Evolutionary conservation across 495 filamentous ascomycete species (phyloP), one percentile per base, ranked within the genome.

Genomic region (Penicilliopsis zonata): DNA sequence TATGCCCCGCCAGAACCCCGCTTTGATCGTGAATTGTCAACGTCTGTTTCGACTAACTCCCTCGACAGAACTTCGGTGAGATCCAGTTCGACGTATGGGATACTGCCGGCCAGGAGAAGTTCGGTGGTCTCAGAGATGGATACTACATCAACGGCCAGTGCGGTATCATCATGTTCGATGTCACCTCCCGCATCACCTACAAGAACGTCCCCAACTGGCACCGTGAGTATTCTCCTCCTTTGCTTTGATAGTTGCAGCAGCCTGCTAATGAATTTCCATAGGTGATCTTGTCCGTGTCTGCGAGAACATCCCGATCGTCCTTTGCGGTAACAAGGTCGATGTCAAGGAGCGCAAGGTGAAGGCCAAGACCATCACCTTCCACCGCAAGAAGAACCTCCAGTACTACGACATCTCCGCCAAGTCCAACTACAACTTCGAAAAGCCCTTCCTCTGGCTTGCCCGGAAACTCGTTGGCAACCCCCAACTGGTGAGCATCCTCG

Each of bases 171-270:
- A 99, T 99, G 92, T 99, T 99, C 67, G 92, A 99, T 61, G 92
- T 99, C 36, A 99, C 92, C 30, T 96, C 92, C 41, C 85, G 92
- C 59, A 99, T 99, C 62, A 99, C 92, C 54, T 99, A 99, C 79
- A 99, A 99, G 82, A 99, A 99, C 71, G 92, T 99, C 37, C 92
- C 92, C 60, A 96, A 96, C 82, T 99, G 92, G 92, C 92, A 99
- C 64, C 92, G 92, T 95, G 77, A 65, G 86, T 79, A 17, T 31
- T 26, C 16, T 7, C n/a, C 7, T 13, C 18, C 20, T 31, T 5
- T 30, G 15, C 9, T 15, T 14, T 10, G 9, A 17, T 5, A 5
- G 25, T 13, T 13, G 18, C 10, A 10, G 6, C 25, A 27, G 15
- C 9, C 30, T 18, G 46, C 55, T 25, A 54, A 18, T 6, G 30